Evolutionary conservation across 1,284 basidiomycete genomes (phyloP).

Genomic region (Cryptococcus hybrid): DNA sequence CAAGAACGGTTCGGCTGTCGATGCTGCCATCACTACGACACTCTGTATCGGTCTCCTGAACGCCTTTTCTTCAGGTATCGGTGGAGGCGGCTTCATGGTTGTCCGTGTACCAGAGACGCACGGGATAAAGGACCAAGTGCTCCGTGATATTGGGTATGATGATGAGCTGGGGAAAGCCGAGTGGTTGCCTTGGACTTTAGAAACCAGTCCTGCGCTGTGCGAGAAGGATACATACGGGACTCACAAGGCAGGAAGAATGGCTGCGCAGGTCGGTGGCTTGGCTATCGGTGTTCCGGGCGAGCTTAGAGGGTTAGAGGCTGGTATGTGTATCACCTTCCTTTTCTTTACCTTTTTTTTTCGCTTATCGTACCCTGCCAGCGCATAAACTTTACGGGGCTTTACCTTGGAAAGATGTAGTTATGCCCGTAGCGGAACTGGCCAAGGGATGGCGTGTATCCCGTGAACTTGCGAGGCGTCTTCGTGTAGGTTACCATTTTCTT

Average conservation of each 20-base stretch:
- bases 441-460: conserved; percentile 70
- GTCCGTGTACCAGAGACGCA: conserved; percentile 64
- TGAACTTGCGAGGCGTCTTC: conserved; percentile 70
- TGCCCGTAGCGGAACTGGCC: conserved; percentile 72
- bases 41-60: conserved; percentile 84
- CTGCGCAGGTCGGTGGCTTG: conserved; percentile 70
- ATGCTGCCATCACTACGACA: conserved; percentile 75
- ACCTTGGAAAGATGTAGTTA: conserved; percentile 72
- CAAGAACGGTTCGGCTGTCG: conserved; percentile 85
- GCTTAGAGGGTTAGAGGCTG: conserved; percentile 67
- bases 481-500: conserved; percentile 52
- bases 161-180: conserved; percentile 10
- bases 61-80: conserved; percentile 81
- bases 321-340: conserved; percentile 54
- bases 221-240: conserved; percentile 71
- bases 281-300: conserved; percentile 84
- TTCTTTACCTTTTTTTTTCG: background rate
- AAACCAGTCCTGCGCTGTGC: conserved; percentile 71
- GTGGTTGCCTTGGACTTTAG: conserved; percentile 76
- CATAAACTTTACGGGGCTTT: conserved; percentile 54
- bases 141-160: conserved; percentile 1
- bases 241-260: conserved; percentile 67
- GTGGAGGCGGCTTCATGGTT: conserved; percentile 90
- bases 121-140: background rate
- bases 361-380: conserved; percentile 17